A percentile compares a stretch with the other conserved stretches of the same genome.
Conservation (phyloP, 805 yeast genomes). For the Starmera dryadoides region DNA sequence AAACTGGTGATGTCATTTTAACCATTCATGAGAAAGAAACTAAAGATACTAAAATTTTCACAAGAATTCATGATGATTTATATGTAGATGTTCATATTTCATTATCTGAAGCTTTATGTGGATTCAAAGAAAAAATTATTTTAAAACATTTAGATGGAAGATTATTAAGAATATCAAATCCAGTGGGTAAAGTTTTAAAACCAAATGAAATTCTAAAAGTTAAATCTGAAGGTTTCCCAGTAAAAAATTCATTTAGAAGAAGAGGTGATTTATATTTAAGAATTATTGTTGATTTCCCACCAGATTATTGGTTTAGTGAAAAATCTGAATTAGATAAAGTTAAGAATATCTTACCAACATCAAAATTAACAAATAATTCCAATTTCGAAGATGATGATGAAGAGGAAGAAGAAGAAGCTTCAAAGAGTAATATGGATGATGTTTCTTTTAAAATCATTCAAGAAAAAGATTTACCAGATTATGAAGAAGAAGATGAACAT, state of each 20-base stretch:
- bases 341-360: constrained; percentile 45
- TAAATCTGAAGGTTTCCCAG: constrained; percentile 80
- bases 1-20: constrained; percentile 73
- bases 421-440: constrained; percentile 23
- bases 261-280: constrained; percentile 68
- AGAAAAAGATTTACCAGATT: constrained; percentile 18
- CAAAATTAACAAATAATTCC: not conserved
- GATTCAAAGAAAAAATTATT: constrained; percentile 57
- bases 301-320: constrained; percentile 79
- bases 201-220: constrained; percentile 68
- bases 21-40: constrained; percentile 40
- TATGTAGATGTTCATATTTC: constrained; percentile 54
- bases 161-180: constrained; percentile 53
- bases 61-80: constrained; percentile 57
- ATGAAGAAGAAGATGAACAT: constrained; percentile 14
- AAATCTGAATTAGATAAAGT: constrained; percentile 52
- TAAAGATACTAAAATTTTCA: constrained; percentile 29
- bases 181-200: constrained; percentile 72
- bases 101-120: constrained; percentile 78
- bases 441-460: constrained; percentile 18
- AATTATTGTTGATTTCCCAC: constrained; percentile 74
- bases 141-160: constrained; percentile 78
- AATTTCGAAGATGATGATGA: constrained; percentile 1
- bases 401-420: constrained; percentile 11
- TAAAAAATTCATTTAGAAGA: constrained; percentile 24